Evolutionary conservation across 2,329 filamentous ascomycete genomes (phyloP).

Genomic region (Colletotrichum orchidophilum): DNA sequence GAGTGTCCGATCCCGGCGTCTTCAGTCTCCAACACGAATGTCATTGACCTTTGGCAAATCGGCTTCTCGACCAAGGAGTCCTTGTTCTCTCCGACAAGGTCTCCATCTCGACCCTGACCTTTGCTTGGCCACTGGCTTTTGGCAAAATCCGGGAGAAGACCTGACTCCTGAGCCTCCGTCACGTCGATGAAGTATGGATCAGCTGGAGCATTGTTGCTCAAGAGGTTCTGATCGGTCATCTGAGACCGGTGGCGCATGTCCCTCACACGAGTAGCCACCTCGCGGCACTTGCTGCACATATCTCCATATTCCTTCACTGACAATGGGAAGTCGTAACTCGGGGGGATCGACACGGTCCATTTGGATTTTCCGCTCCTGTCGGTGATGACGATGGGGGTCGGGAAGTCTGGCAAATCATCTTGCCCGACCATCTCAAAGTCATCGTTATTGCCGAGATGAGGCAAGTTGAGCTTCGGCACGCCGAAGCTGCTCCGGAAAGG

Average conservation of each 20-base stretch:
- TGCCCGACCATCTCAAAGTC: constrained; percentile 75
- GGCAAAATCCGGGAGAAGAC: constrained; percentile 62
- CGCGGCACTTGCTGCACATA: constrained; percentile 73
- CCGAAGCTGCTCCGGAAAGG: constrained; percentile 43
- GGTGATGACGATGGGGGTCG: constrained; percentile 76
- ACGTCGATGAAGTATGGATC: constrained; percentile 81
- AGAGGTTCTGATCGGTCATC: constrained; percentile 53
- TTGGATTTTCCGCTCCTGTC: constrained; percentile 71
- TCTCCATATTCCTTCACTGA: constrained; percentile 71
- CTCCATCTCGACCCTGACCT: constrained; percentile 38
- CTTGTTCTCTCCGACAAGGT: constrained; percentile 58
- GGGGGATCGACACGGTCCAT: constrained; percentile 86
- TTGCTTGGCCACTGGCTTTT: constrained; percentile 34
- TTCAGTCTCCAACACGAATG: constrained; percentile 76
- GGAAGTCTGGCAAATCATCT: constrained; percentile 73
- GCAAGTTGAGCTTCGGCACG: constrained; percentile 49
- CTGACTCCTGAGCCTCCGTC: constrained; percentile 72
- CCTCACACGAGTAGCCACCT: constrained; percentile 68
- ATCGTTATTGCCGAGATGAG: constrained; percentile 48
- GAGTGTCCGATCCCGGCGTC: constrained; percentile 82
- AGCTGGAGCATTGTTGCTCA: constrained; percentile 64
- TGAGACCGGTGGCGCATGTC: constrained; percentile 56
- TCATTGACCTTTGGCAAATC: constrained; percentile 77
- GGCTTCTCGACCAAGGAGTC: constrained; percentile 56
- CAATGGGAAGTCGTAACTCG: constrained; percentile 72